phyloP scores from a whole-genome alignment of 106 monocot species.

The Allium fistulosum region DNA sequence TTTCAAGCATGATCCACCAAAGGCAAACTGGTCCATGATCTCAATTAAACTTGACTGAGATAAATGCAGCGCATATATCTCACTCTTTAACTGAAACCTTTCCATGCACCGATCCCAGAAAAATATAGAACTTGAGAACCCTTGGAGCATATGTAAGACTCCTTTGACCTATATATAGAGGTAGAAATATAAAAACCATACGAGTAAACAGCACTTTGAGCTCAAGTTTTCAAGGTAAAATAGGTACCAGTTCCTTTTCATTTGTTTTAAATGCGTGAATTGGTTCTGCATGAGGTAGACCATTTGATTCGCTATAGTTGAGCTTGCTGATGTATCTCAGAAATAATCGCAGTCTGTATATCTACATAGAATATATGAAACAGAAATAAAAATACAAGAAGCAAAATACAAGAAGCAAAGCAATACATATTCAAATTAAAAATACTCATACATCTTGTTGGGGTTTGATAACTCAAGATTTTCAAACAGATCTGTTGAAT shows the following conservation, averaged over 20 bases:
- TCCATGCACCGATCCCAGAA: conserved; percentile 37
- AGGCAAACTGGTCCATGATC: conserved; percentile 53
- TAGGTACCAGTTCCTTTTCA: conserved; percentile 68
- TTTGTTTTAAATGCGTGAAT: conserved; percentile 30
- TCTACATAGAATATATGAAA: neutral
- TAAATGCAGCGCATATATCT: conserved; percentile 57
- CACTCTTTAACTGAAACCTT: conserved; percentile 37
- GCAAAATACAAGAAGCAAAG: too few relatives aligned
- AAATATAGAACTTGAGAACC: conserved; percentile 61
- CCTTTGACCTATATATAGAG: conserved; percentile 31
- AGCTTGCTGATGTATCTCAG: conserved; percentile 64
- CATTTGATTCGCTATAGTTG: conserved; percentile 51
- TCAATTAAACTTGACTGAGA: conserved; percentile 49
- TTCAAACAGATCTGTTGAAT: too few relatives aligned
- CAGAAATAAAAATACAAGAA: neutral
- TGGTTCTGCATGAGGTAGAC: conserved; percentile 60
- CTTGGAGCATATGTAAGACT: conserved; percentile 78
- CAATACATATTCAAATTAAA: neutral
- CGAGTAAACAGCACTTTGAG: neutral
- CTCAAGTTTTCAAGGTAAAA: neutral
- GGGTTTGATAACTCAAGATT: neutral
- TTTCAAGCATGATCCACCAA: conserved; percentile 68
- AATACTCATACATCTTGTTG: neutral
- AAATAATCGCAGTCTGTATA: neutral
- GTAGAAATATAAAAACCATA: conserved; percentile 1